Evolutionary conservation across 139 green algal species (phyloP), one percentile per base, ranked within the genome.

Genomic region (Zygnema cylindricum): DNA sequence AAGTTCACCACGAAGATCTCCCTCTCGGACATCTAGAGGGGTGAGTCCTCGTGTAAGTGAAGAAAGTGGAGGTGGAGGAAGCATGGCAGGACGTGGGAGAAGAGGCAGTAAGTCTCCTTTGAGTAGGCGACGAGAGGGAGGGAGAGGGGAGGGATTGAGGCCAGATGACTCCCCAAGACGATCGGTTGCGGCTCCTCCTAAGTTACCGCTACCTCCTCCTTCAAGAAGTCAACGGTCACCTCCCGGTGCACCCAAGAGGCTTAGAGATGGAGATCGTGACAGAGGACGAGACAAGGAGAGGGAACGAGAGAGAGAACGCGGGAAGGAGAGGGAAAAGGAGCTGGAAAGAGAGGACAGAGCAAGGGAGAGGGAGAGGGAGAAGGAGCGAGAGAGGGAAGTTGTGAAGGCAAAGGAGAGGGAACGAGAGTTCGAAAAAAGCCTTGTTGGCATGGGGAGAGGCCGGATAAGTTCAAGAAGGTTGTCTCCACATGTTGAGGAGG

Each of bases 401-500:
- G 21, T 41, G 7, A 79, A 79, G 16, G 3, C 16, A 16, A 79
- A 79, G 71, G 71, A 79, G 71, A 79, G 71, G 16, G 38, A 43
- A 40, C 71, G 71, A 41, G 71, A 79, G 71, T 43, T 41, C 21
- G 71, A 79, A 23, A 7, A 16, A 16, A 63, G 49, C 16, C n/a
- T n/a, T n/a, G 49, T 63, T 16, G 11, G 7, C 3, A 43, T 43
- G 3, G 71, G 3, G 21, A 7, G 36, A 11, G 7, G 7, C 7
- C 71, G 71, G 11, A 25, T 16, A 16, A 16, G 71, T 23, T 41
- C 36, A 41, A 41, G 71, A 41, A 55, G 77, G 38, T 7, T 63
- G 2, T 84, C 77, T 3, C 77, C 77, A 43, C 77, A 84, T 84
- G 25, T 84, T 38, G 77, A 73, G 25, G 41, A 54, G 3, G 77